Conservation (phyloP, 352 stramenopile genomes). For the Phytophthora hybrid region DNA sequence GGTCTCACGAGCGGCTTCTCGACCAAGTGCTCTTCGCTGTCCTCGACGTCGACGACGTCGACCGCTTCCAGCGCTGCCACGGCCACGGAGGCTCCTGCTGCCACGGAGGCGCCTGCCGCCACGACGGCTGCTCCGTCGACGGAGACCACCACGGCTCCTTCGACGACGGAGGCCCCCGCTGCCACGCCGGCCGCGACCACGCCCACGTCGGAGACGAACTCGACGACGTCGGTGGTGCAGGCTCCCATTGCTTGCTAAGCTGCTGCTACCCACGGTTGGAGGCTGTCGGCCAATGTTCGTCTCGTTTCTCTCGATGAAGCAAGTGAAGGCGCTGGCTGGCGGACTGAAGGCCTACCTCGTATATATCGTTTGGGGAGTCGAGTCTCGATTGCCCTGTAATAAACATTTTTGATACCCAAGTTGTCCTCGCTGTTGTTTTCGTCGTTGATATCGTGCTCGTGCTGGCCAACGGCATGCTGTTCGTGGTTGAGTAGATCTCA, state of each 20-base stretch:
- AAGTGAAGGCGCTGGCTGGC: no score
- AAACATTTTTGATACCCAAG: background rate
- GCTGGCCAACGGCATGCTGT: background rate
- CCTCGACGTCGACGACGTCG: slow-evolving; percentile 9
- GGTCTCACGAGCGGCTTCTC: slow-evolving; percentile 36
- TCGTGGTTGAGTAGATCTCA: background rate
- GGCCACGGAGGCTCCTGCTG: background rate
- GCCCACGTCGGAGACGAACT: no score
- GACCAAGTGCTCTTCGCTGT: slow-evolving; percentile 26
- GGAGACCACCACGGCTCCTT: slow-evolving; percentile 1
- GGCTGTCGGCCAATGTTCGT: background rate
- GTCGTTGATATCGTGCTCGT: background rate
- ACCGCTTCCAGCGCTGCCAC: slow-evolving; percentile 1
- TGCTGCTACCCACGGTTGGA: background rate
- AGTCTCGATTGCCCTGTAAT: background rate
- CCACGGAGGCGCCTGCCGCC: background rate
- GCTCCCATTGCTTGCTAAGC: slow-evolving; percentile 28
- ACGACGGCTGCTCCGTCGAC: slow-evolving; percentile 15
- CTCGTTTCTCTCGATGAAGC: no score
- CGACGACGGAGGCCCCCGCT: slow-evolving; percentile 12
- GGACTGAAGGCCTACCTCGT: background rate
- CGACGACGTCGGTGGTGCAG: background rate
- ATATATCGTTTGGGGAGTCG: background rate
- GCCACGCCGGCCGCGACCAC: background rate
- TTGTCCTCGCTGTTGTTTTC: no score